These are phyloP conservation scores for Trichosporon asahii DNA, from an alignment of 1,284 basidiomycete genomes.

Conservation along the genomic window DNA sequence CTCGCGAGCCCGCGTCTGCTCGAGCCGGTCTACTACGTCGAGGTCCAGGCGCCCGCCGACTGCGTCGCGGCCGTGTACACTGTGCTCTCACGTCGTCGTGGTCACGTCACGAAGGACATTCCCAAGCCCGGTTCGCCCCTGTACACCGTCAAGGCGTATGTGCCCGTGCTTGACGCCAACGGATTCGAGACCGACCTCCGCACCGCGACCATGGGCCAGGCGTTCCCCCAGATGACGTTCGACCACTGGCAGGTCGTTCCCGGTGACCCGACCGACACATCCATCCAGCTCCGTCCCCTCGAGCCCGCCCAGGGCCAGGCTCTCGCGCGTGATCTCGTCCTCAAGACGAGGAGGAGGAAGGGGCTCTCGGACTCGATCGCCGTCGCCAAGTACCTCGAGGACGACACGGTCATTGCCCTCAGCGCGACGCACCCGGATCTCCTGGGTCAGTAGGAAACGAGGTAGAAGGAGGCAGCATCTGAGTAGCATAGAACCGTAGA, in stretches of 20 bases:
- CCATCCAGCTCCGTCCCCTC: constrained; percentile 88
- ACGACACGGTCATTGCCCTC: constrained; percentile 70
- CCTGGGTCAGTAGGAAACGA: constrained; percentile 56
- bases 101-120: constrained; percentile 95
- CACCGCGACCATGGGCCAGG: constrained; percentile 95
- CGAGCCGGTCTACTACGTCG: constrained; percentile 97
- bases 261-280: constrained; percentile 95
- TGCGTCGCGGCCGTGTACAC: constrained; percentile 98
- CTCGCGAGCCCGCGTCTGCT: constrained; percentile 89
- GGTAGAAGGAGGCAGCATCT: not conserved
- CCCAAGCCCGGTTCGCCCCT: constrained; percentile 96
- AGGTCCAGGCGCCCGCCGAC: constrained; percentile 97
- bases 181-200: constrained; percentile 98
- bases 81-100: constrained; percentile 89
- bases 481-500: not conserved
- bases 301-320: constrained; percentile 96
- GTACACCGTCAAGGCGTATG: constrained; percentile 94
- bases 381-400: constrained; percentile 89
- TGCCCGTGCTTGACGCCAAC: constrained; percentile 97
- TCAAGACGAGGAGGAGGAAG: constrained; percentile 95
- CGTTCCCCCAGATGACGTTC: constrained; percentile 92
- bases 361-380: constrained; percentile 90
- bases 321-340: constrained; percentile 82
- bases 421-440: constrained; percentile 88
- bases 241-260: constrained; percentile 99